Evolutionary conservation across 2,329 filamentous ascomycete species (phyloP).

Genomic region (Lachnellula cervina): DNA sequence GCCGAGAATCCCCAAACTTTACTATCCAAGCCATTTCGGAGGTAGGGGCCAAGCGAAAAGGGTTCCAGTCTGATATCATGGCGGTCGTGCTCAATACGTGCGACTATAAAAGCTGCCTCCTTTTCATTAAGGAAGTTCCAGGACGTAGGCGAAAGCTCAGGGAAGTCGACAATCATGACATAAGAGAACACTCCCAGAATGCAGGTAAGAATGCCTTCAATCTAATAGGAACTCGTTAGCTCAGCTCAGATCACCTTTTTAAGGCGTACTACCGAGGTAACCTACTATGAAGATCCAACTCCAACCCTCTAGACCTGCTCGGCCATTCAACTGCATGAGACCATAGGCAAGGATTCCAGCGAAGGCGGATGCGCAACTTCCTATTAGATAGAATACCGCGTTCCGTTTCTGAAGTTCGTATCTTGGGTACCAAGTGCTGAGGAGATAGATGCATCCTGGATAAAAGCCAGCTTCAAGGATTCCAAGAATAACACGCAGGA

Average conservation of each 20-base stretch:
- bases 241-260: background rate
- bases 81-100: slow-evolving; percentile 52
- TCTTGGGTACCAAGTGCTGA: slow-evolving; percentile 39
- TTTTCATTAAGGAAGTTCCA: slow-evolving; percentile 45
- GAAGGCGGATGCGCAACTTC: slow-evolving; percentile 61
- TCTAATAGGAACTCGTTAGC: slow-evolving; percentile 20
- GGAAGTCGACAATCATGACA: slow-evolving; percentile 60
- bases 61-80: slow-evolving; percentile 44
- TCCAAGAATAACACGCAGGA: slow-evolving; percentile 27
- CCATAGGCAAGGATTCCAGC: slow-evolving; percentile 67
- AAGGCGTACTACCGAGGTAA: background rate
- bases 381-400: slow-evolving; percentile 64
- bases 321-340: slow-evolving; percentile 41
- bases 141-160: slow-evolving; percentile 46
- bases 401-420: slow-evolving; percentile 68
- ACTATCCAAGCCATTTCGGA: slow-evolving; percentile 45
- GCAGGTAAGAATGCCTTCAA: slow-evolving; percentile 52
- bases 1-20: slow-evolving; percentile 59
- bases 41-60: slow-evolving; percentile 45
- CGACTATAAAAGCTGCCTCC: slow-evolving; percentile 50
- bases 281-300: slow-evolving; percentile 45
- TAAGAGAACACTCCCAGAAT: slow-evolving; percentile 45
- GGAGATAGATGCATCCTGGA: slow-evolving; percentile 38
- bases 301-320: slow-evolving; percentile 18
- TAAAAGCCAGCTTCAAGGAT: slow-evolving; percentile 30